A percentile compares a stretch with the other conserved stretches of the same genome.
Conservation (phyloP, 2,329 filamentous ascomycete species). For the Pseudogymnoascus sp. region DNA sequence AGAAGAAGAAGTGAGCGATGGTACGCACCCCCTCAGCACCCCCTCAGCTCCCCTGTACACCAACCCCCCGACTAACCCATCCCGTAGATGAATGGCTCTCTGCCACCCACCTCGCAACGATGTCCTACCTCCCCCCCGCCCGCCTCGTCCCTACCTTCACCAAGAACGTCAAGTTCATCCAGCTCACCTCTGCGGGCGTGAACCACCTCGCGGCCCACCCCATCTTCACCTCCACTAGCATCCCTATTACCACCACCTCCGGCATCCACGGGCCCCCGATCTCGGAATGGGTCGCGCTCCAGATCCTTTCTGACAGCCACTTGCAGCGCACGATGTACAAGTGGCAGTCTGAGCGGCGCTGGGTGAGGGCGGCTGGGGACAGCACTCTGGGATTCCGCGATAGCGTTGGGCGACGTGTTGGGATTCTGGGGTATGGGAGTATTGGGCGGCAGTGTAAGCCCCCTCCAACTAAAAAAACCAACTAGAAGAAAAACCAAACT, state of each 20-base stretch:
- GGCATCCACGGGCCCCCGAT: conserved; percentile 48
- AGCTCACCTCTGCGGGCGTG: conserved; percentile 29
- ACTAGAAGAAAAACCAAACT: background rate
- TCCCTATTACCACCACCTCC: conserved; percentile 30
- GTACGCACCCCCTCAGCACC: conserved; percentile 17
- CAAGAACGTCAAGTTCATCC: conserved; percentile 30
- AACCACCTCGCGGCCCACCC: conserved; percentile 24
- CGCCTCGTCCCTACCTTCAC: conserved; percentile 16
- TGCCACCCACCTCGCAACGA: conserved; percentile 29
- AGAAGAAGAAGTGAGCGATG: conserved; percentile 14
- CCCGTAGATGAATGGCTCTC: background rate
- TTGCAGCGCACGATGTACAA: conserved; percentile 47
- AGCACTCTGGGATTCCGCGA: conserved; percentile 35
- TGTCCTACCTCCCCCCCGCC: conserved; percentile 22
- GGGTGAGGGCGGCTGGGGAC: conserved; percentile 33
- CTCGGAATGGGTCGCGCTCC: conserved; percentile 59
- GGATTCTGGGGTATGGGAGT: conserved; percentile 37
- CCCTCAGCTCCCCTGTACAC: conserved; percentile 14
- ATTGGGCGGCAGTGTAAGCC: conserved; percentile 36
- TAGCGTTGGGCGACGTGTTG: conserved; percentile 49
- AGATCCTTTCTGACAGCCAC: conserved; percentile 50
- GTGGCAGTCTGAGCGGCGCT: conserved; percentile 48
- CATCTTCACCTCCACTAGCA: conserved; percentile 29
- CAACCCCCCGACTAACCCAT: background rate
- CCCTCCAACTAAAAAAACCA: background rate